Evolutionary conservation across 2,329 filamentous ascomycete species (phyloP), one percentile per base, ranked within the genome.

Genomic region (Chalara sp.): DNA sequence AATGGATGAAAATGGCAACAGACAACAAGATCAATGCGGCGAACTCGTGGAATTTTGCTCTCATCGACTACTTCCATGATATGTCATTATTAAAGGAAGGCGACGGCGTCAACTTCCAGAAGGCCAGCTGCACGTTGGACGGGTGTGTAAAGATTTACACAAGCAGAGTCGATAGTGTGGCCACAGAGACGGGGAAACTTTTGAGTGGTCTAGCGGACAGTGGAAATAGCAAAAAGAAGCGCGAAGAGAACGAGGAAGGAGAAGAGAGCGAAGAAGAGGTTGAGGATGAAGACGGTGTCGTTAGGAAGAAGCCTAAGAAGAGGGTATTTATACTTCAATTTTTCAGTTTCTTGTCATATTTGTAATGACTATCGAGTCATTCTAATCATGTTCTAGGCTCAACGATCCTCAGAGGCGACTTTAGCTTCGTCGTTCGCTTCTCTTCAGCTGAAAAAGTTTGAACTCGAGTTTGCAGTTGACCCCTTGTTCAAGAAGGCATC

Each of bases 1-100:
- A 99, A 68, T 97, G 92, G 93, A 97, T 99, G 90, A 99, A 97
- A 77, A 95, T 99, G 90, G 93, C 93, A 2, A 97, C 93, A 12
- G 93, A 99, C 73, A 99, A 99, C 73, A 93, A 93, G 71, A 99
- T 99, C 76, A 99, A 97, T 67, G 92, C 93, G 46, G 83, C 86
- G 53, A 99, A 99, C 69, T 96, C 91, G 32, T 99, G 93, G 93
- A 97, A 97, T 69, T 97, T 99, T 71, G 93, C 93, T n/a, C 80
- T 99, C 13, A 99, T 99, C 66, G 93, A 99, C 69, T 99, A 99
- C 71, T 99, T 99, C 64, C 92, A 99, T 69, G 93, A 99, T 65
- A 97, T 99, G 93, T 96, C 90, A 1, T 74, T 99, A 42, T 76
- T 99, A 45, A 95, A 95, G 66, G 93, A 99, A 65, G 93, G 93